Percentiles rank a stretch among this genome's conserved stretches.
phyloP scores from a whole-genome alignment of 2,329 filamentous ascomycete species.

The Aspergillus vadensis region DNA sequence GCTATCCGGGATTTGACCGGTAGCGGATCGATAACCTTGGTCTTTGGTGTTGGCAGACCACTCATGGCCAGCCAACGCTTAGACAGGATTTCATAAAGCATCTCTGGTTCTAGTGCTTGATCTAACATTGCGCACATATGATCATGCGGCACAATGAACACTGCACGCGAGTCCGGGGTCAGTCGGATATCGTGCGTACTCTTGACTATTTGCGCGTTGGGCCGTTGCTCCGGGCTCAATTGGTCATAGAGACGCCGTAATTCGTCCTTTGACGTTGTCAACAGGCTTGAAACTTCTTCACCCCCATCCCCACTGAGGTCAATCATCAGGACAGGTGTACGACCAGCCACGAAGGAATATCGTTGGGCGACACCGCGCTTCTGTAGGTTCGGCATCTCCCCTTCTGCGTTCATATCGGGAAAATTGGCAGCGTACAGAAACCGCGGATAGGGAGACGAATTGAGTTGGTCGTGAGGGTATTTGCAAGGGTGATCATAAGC shows the following conservation, averaged over 20 bases:
- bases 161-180: neutral
- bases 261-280: neutral
- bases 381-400: neutral
- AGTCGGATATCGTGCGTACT: neutral
- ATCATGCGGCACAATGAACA: neutral
- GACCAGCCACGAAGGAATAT: neutral
- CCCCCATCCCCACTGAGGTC: neutral
- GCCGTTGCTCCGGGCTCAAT: neutral
- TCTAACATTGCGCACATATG: neutral
- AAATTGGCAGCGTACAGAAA: neutral
- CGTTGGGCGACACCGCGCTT: neutral
- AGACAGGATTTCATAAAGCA: slow-evolving; percentile 4
- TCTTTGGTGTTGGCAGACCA: neutral
- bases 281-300: neutral
- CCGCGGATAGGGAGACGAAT: neutral
- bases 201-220: neutral
- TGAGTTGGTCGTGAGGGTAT: neutral
- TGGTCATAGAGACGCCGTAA: neutral
- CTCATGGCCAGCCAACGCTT: slow-evolving; percentile 1
- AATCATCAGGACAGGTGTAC: neutral
- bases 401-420: neutral
- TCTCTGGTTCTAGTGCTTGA: neutral
- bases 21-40: neutral
- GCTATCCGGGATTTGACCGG: neutral
- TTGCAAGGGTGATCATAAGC: slow-evolving; percentile 1